Evolutionary conservation across 2,329 filamentous ascomycete genomes (phyloP).

Genomic region (Rhynchosporium agropyri): DNA sequence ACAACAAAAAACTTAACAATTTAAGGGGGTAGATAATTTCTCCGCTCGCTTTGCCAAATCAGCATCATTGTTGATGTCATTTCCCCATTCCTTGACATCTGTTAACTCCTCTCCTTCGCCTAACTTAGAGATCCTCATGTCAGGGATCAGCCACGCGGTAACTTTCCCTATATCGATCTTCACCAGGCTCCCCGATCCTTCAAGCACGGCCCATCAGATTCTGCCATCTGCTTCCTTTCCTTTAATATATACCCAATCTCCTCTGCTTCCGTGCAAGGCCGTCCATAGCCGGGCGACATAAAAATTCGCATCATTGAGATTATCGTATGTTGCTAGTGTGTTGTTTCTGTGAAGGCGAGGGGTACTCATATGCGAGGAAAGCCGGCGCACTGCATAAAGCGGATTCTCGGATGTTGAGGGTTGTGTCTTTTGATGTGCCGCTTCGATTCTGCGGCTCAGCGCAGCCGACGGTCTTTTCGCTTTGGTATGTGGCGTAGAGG

Average conservation of each 20-base stretch:
- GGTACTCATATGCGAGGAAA: too few species aligned
- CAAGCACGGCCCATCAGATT: background rate
- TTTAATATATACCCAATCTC: background rate
- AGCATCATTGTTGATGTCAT: background rate
- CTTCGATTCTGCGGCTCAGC: too few species aligned
- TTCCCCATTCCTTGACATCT: background rate
- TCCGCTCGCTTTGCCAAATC: background rate
- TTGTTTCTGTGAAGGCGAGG: too few species aligned
- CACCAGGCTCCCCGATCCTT: background rate
- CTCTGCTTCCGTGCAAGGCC: background rate
- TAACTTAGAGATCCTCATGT: background rate
- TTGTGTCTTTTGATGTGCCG: too few species aligned
- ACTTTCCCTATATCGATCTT: background rate
- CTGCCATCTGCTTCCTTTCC: background rate
- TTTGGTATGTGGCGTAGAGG: too few species aligned
- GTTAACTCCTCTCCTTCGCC: background rate
- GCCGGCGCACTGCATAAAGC: too few species aligned
- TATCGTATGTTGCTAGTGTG: background rate
- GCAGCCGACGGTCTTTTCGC: too few species aligned
- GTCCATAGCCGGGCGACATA: conserved; percentile 2
- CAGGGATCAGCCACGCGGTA: background rate
- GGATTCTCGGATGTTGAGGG: too few species aligned
- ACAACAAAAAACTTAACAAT: too few species aligned
- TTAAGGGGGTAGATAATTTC: too few species aligned
- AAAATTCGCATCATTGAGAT: conserved; percentile 9